Percentiles rank a stretch among this genome's conserved stretches.
Conservation (phyloP, 257 asterid genomes). For the Paraleonurus japonicus region DNA sequence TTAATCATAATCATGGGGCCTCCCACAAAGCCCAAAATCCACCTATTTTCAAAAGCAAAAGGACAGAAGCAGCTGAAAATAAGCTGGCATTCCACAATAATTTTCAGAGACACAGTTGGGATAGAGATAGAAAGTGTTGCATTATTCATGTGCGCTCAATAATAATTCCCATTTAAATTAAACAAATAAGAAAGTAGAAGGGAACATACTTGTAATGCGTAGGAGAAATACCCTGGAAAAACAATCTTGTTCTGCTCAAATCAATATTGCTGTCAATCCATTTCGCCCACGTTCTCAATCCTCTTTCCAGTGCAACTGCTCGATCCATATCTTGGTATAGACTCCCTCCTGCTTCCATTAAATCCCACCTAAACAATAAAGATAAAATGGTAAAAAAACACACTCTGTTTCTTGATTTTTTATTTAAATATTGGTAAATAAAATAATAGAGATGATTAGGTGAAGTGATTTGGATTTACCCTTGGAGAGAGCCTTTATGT, state of each 20-base stretch:
- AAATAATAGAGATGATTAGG: background rate
- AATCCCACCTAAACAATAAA: constrained; percentile 73
- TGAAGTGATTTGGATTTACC: constrained; percentile 38
- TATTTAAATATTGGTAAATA: no score
- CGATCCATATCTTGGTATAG: constrained; percentile 78
- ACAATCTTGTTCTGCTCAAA: constrained; percentile 50
- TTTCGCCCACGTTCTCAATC: constrained; percentile 81
- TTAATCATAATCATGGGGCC: background rate
- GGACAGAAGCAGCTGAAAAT: constrained; percentile 28
- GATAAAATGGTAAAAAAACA: background rate
- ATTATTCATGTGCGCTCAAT: constrained; percentile 5
- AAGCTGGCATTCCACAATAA: constrained; percentile 40
- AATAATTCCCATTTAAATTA: background rate
- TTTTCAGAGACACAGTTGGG: constrained; percentile 19
- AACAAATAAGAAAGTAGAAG: background rate
- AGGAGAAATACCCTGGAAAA: constrained; percentile 92
- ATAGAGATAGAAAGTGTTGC: constrained; percentile 22
- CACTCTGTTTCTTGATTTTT: background rate
- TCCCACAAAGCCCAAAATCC: background rate
- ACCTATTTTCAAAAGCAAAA: constrained; percentile 27
- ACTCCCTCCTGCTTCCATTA: constrained; percentile 70
- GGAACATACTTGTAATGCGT: constrained; percentile 76
- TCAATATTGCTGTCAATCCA: constrained; percentile 83
- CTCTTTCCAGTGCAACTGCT: constrained; percentile 64
- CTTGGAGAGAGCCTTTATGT: constrained; percentile 80